A percentile compares a stretch with the other conserved stretches of the same genome.
Evolutionary conservation across 345 rosid species (phyloP).

Genomic region (Linum lewisii): DNA sequence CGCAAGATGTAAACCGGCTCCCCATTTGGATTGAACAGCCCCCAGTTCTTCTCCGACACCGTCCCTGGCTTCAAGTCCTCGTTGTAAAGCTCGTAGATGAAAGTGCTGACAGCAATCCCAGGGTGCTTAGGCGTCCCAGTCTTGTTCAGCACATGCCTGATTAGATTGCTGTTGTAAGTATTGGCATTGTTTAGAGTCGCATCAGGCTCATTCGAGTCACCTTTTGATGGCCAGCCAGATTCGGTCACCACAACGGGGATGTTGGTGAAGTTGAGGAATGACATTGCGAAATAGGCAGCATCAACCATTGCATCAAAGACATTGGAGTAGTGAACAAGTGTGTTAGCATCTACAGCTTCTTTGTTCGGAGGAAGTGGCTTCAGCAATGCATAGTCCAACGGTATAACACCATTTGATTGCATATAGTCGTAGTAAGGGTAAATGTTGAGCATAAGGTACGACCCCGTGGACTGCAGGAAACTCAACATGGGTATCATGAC

Average conservation of each 20-base stretch:
- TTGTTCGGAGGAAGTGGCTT: slow-evolving; percentile 4
- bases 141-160: background rate
- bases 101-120: slow-evolving; percentile 1
- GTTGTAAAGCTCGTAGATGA: slow-evolving; percentile 1
- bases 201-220: slow-evolving; percentile 1
- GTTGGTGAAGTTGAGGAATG: slow-evolving; percentile 5
- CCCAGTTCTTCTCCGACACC: slow-evolving; percentile 2
- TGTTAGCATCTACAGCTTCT: slow-evolving; percentile 8
- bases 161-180: slow-evolving; percentile 5
- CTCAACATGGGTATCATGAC: background rate
- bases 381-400: slow-evolving; percentile 3
- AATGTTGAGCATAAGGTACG: slow-evolving; percentile 1
- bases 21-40: background rate
- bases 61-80: background rate
- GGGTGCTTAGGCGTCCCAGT: slow-evolving; percentile 5
- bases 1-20: background rate
- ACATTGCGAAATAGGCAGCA: slow-evolving; percentile 5
- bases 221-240: slow-evolving; percentile 6
- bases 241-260: slow-evolving; percentile 4
- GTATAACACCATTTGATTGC: slow-evolving; percentile 3
- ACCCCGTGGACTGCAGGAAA: background rate
- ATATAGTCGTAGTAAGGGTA: slow-evolving; percentile 1
- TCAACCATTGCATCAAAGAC: slow-evolving; percentile 1
- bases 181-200: slow-evolving; percentile 5
- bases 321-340: slow-evolving; percentile 1